Percentiles rank a stretch among this genome's conserved stretches.
Evolutionary conservation across 2,329 filamentous ascomycete species (phyloP).

Genomic region (Teratosphaeria nubilosa): DNA sequence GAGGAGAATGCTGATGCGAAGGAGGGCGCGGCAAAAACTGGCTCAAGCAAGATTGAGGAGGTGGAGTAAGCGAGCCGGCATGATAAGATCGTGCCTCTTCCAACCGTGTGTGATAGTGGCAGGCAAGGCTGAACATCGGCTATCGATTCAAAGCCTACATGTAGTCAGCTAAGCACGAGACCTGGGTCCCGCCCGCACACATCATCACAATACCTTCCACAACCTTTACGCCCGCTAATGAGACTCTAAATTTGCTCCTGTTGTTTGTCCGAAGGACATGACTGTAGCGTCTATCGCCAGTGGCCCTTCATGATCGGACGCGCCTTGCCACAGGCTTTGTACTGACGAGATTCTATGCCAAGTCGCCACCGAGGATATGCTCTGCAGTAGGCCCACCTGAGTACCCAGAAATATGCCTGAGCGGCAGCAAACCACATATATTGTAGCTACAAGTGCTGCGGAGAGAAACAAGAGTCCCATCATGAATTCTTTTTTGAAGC

Average conservation of each 20-base stretch:
- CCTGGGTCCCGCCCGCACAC: background rate
- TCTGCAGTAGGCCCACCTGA: no score
- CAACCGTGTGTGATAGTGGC: background rate
- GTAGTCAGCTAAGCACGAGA: background rate
- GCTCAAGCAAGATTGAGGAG: conserved; percentile 37
- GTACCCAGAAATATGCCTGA: no score
- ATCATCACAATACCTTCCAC: background rate
- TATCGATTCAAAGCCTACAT: background rate
- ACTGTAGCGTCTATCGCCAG: background rate
- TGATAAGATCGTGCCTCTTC: background rate
- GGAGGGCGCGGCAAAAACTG: conserved; percentile 15
- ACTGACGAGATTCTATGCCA: no score
- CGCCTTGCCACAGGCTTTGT: no score
- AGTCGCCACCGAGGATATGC: no score
- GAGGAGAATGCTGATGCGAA: conserved; percentile 33
- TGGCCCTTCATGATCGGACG: background rate
- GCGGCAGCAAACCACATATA: no score
- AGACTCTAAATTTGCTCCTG: background rate
- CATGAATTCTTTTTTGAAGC: no score
- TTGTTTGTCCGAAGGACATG: background rate
- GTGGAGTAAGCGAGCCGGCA: conserved; percentile 23
- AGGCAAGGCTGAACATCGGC: background rate
- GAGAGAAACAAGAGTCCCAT: no score
- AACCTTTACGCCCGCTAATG: background rate
- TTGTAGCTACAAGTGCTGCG: no score